Evolutionary conservation across 495 filamentous ascomycete genomes (phyloP).

Genomic region (Podospora comata): DNA sequence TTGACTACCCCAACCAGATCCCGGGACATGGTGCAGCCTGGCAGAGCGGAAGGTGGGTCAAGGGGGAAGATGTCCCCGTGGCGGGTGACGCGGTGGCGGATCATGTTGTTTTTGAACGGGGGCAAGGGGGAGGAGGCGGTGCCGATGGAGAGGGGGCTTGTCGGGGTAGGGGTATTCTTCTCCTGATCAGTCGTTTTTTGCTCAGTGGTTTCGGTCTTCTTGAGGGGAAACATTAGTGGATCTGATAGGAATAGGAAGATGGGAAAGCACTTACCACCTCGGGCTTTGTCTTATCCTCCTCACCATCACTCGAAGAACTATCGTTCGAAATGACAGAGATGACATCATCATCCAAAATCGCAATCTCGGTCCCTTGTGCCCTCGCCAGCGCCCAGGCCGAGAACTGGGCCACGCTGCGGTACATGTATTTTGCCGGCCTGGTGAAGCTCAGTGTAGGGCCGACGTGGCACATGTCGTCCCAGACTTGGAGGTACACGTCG

Average conservation of each 20-base stretch:
- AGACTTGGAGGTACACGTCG: constrained; percentile 92
- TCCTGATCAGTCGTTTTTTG: neutral
- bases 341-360: constrained; percentile 74
- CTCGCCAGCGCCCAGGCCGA: constrained; percentile 83
- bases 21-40: constrained; percentile 57
- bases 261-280: constrained; percentile 23
- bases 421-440: constrained; percentile 92
- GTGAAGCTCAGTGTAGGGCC: constrained; percentile 88
- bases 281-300: constrained; percentile 37
- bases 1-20: constrained; percentile 76
- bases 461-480: constrained; percentile 92
- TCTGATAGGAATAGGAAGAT: neutral
- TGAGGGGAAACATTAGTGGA: neutral
- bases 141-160: constrained; percentile 51
- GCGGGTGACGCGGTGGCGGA: constrained; percentile 78
- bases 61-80: constrained; percentile 69
- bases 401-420: constrained; percentile 83
- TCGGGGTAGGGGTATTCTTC: constrained; percentile 10
- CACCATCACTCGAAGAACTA: constrained; percentile 39
- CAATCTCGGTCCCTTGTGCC: constrained; percentile 73
- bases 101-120: constrained; percentile 77
- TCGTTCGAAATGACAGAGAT: constrained; percentile 68
- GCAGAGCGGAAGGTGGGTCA: constrained; percentile 57
- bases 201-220: neutral
- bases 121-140: constrained; percentile 81